These are phyloP conservation scores for Plectosphaerella plurivora DNA, from an alignment of 2,329 filamentous ascomycete genomes.

Conservation along the genomic window DNA sequence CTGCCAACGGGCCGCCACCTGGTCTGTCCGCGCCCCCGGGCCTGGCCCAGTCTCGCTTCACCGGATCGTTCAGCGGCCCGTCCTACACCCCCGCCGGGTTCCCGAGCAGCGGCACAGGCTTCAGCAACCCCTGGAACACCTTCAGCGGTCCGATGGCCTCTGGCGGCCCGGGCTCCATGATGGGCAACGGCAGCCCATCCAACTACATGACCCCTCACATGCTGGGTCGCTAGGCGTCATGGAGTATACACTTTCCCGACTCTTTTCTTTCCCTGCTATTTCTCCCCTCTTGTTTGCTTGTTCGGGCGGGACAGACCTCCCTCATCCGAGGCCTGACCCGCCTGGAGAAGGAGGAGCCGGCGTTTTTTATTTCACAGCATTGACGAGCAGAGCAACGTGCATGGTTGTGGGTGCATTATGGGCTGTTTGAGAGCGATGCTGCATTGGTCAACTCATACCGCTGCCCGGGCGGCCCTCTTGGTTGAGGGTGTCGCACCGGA, in stretches of 20 bases:
- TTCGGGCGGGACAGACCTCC: neutral
- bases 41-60: conserved; percentile 36
- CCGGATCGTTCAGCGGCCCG: conserved; percentile 7
- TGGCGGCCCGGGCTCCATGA: conserved; percentile 13
- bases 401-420: neutral
- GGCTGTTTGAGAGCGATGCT: neutral
- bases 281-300: too few relatives aligned
- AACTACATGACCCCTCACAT: conserved; percentile 25
- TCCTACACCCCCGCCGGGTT: conserved; percentile 12
- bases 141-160: conserved; percentile 11
- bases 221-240: conserved; percentile 22
- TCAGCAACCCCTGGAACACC: conserved; percentile 9
- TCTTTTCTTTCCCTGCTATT: neutral
- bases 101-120: conserved; percentile 13
- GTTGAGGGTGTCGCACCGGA: too few relatives aligned
- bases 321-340: neutral
- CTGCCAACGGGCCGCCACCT: conserved; percentile 73
- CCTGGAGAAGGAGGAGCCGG: too few relatives aligned
- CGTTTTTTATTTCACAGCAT: too few relatives aligned
- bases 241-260: too few relatives aligned
- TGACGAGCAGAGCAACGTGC: neutral
- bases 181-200: conserved; percentile 14
- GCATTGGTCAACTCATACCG: neutral
- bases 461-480: too few relatives aligned
- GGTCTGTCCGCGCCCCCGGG: conserved; percentile 75